Evolutionary conservation across 2,329 filamentous ascomycete genomes (phyloP), one percentile per base, ranked within the genome.

Genomic region (Nannizziopsis arthrosporioides): DNA sequence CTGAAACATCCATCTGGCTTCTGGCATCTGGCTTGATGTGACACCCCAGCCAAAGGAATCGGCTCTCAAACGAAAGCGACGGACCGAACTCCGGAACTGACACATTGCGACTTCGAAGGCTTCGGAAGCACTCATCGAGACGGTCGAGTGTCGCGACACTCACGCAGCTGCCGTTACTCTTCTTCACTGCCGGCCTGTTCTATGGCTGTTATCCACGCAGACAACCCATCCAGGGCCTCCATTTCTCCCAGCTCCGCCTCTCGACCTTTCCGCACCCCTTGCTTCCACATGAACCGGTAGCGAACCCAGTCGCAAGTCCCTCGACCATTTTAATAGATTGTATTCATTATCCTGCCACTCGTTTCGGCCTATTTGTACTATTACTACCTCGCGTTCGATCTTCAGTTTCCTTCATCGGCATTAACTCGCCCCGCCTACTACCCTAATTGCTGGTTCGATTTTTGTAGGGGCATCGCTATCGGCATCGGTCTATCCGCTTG

Each of bases 371-470:
- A 3, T 44, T 34, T 48, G 39, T 42, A 48, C 39, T 39, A 32
- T 48, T 44, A 39, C 34, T 36, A 5, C 18, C 15, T 47, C 8
- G 14, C 15, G 22, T 7, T 27, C 22, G 7, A 18, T 15, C 19
- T 17, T 11, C 8, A 18, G 42, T 35, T 17, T 6, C 37, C 27
- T 47, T 8, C 31, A 2, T 37, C 38, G 38, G 18, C 12, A 14
- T 18, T 37, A 12, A 14, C 37, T 14, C 34, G 12, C 15, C 37
- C 37, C 37, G 22, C 45, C 45, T 27, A 31, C 27, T 22, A 47
- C 45, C 40, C 38, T 10, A 37, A 36, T 42, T 47, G 45, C 45
- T 47, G 45, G 45, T 6, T 32, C 45, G 45, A 47, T 47, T 47
- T 47, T 36, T 47, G 45, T 36, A 19, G 37, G 9, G 45, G 38